Percentiles rank a stretch among this genome's conserved stretches.
Evolutionary conservation across 2,329 filamentous ascomycete species (phyloP).

Genomic region (Elsinoe arachidis): DNA sequence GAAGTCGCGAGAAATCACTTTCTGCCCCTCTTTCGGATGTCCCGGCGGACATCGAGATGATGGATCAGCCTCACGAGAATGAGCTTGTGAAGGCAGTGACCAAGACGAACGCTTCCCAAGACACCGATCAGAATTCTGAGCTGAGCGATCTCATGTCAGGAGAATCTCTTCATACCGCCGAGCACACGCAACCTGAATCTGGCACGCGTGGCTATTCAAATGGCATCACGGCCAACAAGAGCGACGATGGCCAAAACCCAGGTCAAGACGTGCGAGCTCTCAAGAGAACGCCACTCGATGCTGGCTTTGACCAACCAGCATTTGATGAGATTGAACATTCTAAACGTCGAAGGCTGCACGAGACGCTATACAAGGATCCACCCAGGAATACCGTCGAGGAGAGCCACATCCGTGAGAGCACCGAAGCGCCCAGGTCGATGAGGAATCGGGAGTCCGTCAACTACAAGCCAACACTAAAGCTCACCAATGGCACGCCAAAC

Average conservation of each 20-base stretch:
- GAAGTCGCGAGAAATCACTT: not conserved
- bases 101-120: not conserved
- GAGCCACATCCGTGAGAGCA: slow-evolving; percentile 11
- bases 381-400: not conserved
- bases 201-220: not conserved
- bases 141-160: not conserved
- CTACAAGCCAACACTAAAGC: slow-evolving; percentile 15
- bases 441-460: slow-evolving; percentile 19
- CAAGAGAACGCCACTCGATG: slow-evolving; percentile 9
- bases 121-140: not conserved
- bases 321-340: not conserved
- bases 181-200: not conserved
- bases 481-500: slow-evolving; percentile 10
- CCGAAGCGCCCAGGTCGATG: not conserved
- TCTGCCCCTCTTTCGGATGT: not conserved
- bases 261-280: not conserved
- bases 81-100: not conserved
- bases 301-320: not conserved
- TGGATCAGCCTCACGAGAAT: not conserved
- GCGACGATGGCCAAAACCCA: not conserved
- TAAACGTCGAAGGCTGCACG: slow-evolving; percentile 6
- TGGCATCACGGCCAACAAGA: not conserved
- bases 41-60: not conserved
- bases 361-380: slow-evolving; percentile 10
- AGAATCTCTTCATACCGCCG: not conserved